These are phyloP conservation scores for Cladosporium austrohemisphaericum DNA, from an alignment of 2,329 filamentous ascomycete species.

Conservation along the genomic window DNA sequence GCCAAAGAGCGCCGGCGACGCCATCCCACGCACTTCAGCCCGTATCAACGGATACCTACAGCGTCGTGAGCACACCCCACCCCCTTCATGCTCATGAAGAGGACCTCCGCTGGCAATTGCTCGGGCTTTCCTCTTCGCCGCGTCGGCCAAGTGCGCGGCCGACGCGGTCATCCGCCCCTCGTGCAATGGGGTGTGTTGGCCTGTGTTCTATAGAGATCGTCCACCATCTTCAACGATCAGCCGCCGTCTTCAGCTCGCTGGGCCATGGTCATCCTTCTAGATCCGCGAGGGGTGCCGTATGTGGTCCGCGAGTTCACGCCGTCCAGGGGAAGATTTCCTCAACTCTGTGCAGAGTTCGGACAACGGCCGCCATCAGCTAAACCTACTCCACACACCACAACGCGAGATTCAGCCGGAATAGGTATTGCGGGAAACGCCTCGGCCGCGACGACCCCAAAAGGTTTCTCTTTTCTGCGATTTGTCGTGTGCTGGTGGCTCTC, in stretches of 20 bases:
- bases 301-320: conserved; percentile 3
- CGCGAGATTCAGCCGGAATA: conserved; percentile 10
- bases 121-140: conserved; percentile 4
- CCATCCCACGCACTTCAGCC: conserved; percentile 2
- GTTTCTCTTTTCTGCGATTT: not conserved
- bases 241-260: not conserved
- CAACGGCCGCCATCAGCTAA: too few species aligned
- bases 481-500: not conserved
- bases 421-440: not conserved
- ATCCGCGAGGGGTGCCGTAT: conserved; percentile 3
- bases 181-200: conserved; percentile 9
- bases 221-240: not conserved
- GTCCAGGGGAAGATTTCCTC: not conserved
- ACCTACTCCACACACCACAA: not conserved
- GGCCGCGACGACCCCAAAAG: conserved; percentile 1
- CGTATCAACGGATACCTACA: conserved; percentile 12
- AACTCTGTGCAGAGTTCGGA: conserved; percentile 8
- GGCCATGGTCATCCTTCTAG: conserved; percentile 6
- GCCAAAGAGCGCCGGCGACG: conserved; percentile 2
- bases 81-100: too few species aligned
- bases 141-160: not conserved
- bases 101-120: conserved; percentile 7
- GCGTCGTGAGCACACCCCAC: not conserved
- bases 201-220: conserved; percentile 7
- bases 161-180: conserved; percentile 1